Base-by-base conservation (phyloP, 208 protist genomes). In the Sergeia podlipaevii region DNA sequence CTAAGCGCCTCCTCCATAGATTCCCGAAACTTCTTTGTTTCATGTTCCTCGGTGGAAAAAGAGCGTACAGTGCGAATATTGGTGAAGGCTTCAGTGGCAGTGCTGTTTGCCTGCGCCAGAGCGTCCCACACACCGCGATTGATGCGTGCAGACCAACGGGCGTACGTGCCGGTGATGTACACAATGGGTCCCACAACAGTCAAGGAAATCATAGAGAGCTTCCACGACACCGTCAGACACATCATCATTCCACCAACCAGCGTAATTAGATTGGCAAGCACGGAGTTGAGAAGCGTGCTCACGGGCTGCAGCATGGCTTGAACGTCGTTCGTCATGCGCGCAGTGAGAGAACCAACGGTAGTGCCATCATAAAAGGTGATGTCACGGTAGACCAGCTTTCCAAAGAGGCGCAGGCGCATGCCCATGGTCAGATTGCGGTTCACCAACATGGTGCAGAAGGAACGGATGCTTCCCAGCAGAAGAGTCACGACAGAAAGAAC, bases 291-390 rank as follows among this genome's bases (percentile, higher is more conserved):
- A 21, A 86, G 54, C 30, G 64, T 77, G 32, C 65, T 42, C 30
- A 82, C 45, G 0, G 71, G 79, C 48, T 71, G 59, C 21, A 77
- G 58, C 59, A 70, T 82, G 23, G 70, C 79, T 46, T 77, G 59
- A 38, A 78, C 70, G 52, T 82, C 79, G 57, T 74, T 86, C 29
- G 70, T 82, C 74, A 86, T 82, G 57, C 74, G 71, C 23, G 74
- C 61, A 13, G 71, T 86, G 29, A 82, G 56, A 6, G 61, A 73
- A 21, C 74, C 74, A 18, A 82, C 71, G 11, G 66, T 80, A 60
- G 58, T 39, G 60, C 60, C 63, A 47, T 82, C 64, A 41, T 65
- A 86, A 46, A 86, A 82, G 30, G 61, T 52, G 23, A 82, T 74
- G 58, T 79, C 63, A 17, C 57, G 63, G 60, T 77, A 80, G 33